phyloP scores from a whole-genome alignment of 805 yeast genomes.

The Scheffersomyces stipitis region DNA sequence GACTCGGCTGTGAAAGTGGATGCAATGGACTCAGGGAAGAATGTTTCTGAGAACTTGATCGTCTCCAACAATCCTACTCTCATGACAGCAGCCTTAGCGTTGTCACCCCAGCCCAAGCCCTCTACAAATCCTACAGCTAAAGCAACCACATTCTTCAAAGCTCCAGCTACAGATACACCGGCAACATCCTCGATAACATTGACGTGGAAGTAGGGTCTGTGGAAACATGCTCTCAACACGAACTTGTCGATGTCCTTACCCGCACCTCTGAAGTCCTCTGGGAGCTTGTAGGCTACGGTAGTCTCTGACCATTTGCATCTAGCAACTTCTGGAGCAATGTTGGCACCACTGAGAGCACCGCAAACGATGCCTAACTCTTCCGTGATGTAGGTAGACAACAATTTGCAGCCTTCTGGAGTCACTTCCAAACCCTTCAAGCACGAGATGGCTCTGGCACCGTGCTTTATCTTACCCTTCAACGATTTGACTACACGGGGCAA shows the following conservation, averaged over 20 bases:
- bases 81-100: slow-evolving; percentile 49
- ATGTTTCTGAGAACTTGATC: slow-evolving; percentile 38
- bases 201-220: slow-evolving; percentile 48
- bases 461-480: slow-evolving; percentile 39
- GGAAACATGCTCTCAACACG: slow-evolving; percentile 44
- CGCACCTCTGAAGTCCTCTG: slow-evolving; percentile 38
- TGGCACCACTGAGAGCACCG: slow-evolving; percentile 50
- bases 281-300: slow-evolving; percentile 42
- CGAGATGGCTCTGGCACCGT: slow-evolving; percentile 42
- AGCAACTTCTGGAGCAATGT: slow-evolving; percentile 48
- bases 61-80: slow-evolving; percentile 45
- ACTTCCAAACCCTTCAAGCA: slow-evolving; percentile 49
- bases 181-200: slow-evolving; percentile 45
- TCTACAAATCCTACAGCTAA: slow-evolving; percentile 48
- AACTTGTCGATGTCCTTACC: slow-evolving; percentile 42
- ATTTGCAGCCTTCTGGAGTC: slow-evolving; percentile 41
- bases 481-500: slow-evolving; percentile 38
- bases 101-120: slow-evolving; percentile 51
- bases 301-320: slow-evolving; percentile 49
- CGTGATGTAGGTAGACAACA: slow-evolving; percentile 43
- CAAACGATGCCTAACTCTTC: slow-evolving; percentile 44
- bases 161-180: slow-evolving; percentile 49
- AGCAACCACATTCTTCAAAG: slow-evolving; percentile 47
- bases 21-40: slow-evolving; percentile 36
- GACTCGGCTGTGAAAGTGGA: slow-evolving; percentile 45